phyloP scores from a whole-genome alignment of 2,329 filamentous ascomycete genomes.

The Emmonsia crescens region DNA sequence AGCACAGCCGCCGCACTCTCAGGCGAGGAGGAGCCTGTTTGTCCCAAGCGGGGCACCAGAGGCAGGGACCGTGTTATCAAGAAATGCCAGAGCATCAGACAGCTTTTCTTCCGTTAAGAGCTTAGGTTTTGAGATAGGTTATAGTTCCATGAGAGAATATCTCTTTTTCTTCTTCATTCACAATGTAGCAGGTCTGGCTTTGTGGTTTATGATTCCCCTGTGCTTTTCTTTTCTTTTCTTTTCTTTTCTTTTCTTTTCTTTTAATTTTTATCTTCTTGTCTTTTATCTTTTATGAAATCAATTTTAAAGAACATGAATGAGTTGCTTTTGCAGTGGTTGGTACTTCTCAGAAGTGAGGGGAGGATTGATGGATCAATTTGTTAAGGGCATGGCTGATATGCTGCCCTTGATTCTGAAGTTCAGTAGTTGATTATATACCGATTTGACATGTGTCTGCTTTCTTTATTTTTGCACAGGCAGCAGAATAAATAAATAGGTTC shows the following conservation, averaged over 20 bases:
- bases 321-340: no score
- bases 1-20: background rate
- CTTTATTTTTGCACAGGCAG: background rate
- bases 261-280: background rate
- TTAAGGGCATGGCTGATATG: no score
- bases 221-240: no score
- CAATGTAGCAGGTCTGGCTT: no score
- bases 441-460: no score
- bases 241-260: background rate
- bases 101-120: constrained; percentile 13
- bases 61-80: constrained; percentile 12
- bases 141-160: no score
- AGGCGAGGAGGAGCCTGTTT: background rate
- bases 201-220: no score
- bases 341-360: no score
- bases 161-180: no score
- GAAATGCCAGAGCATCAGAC: constrained; percentile 18
- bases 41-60: background rate
- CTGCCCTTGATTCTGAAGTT: no score
- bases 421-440: no score
- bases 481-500: background rate
- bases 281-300: background rate
- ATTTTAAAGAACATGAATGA: background rate
- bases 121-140: background rate
- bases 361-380: no score